A percentile compares a stretch with the other conserved stretches of the same genome.
Evolutionary conservation across 164 flowering plant genomes (phyloP).

Genomic region (Santalum album): DNA sequence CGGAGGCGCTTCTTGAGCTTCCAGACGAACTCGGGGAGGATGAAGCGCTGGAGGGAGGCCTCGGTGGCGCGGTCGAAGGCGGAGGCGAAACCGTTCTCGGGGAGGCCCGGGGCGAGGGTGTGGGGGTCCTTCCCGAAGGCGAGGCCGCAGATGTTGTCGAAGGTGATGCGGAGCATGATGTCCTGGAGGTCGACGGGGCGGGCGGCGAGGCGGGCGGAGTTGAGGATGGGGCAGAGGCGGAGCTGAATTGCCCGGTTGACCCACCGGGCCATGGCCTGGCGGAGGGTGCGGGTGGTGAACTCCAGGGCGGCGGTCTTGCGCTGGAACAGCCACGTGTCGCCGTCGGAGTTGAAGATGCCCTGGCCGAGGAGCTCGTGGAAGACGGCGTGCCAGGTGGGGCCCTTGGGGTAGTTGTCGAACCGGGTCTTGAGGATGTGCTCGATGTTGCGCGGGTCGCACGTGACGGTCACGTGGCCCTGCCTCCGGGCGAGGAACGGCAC

Average conservation of each 20-base stretch:
- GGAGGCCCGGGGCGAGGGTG: constrained; percentile 43
- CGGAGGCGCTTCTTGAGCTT: constrained; percentile 55
- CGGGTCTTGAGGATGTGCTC: constrained; percentile 69
- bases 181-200: constrained; percentile 55
- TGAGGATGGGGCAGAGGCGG: constrained; percentile 46
- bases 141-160: constrained; percentile 69
- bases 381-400: constrained; percentile 70
- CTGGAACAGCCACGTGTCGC: constrained; percentile 68
- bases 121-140: constrained; percentile 64
- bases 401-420: constrained; percentile 65
- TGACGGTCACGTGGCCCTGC: constrained; percentile 73
- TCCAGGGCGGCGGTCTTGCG: constrained; percentile 68
- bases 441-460: constrained; percentile 58
- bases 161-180: constrained; percentile 56
- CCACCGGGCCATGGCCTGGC: constrained; percentile 82
- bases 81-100: constrained; percentile 45
- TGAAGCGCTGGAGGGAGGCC: constrained; percentile 56
- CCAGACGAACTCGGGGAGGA: constrained; percentile 57
- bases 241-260: constrained; percentile 49
- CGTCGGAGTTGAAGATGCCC: constrained; percentile 69
- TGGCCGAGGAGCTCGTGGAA: constrained; percentile 59
- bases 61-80: constrained; percentile 70
- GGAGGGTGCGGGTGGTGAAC: constrained; percentile 63
- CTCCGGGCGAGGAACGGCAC: constrained; percentile 51
- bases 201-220: constrained; percentile 24